Percentiles rank a stretch among this genome's conserved stretches.
These are phyloP conservation scores for Grosmannia clavigera DNA, from an alignment of 2,329 filamentous ascomycete species.

Conservation along the genomic window DNA sequence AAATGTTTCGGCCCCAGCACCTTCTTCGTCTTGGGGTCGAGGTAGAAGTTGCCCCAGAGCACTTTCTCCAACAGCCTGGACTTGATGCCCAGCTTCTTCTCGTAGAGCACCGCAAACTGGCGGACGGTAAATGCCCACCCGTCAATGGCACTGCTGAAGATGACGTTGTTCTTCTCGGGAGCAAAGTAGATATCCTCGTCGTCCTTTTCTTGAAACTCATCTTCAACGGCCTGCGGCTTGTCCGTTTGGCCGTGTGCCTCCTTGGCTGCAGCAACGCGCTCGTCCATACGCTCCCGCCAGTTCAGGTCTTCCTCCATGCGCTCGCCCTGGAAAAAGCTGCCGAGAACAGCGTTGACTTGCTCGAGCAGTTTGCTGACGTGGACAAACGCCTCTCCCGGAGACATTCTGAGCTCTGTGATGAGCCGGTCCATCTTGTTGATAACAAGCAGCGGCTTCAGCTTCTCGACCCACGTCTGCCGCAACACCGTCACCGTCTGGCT, in stretches of 20 bases:
- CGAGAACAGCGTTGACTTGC: conserved; percentile 93
- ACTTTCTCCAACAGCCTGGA: conserved; percentile 79
- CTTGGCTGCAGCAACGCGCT: conserved; percentile 56
- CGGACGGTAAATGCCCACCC: conserved; percentile 98
- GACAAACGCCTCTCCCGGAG: conserved; percentile 73
- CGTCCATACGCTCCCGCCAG: conserved; percentile 89
- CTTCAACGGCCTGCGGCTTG: conserved; percentile 46
- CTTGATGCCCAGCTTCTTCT: conserved; percentile 95
- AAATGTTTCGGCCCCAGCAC: conserved; percentile 83
- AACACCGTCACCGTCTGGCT: conserved; percentile 97
- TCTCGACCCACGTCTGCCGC: conserved; percentile 89
- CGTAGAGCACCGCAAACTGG: conserved; percentile 86
- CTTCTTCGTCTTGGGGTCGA: conserved; percentile 94
- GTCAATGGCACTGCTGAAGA: conserved; percentile 93
- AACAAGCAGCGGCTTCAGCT: conserved; percentile 84
- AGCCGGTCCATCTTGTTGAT: conserved; percentile 98
- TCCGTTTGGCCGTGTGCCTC: conserved; percentile 45
- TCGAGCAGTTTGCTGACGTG: conserved; percentile 84
- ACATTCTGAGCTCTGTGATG: conserved; percentile 90
- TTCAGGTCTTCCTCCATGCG: conserved; percentile 96
- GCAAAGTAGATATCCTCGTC: conserved; percentile 98
- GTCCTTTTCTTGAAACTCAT: conserved; percentile 76
- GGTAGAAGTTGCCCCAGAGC: conserved; percentile 91
- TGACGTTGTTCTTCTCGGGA: conserved; percentile 96
- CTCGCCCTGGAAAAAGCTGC: conserved; percentile 95